Evolutionary conservation across 164 flowering plant species (phyloP), one percentile per base, ranked within the genome.

Genomic region (Magnolia changhungtana): DNA sequence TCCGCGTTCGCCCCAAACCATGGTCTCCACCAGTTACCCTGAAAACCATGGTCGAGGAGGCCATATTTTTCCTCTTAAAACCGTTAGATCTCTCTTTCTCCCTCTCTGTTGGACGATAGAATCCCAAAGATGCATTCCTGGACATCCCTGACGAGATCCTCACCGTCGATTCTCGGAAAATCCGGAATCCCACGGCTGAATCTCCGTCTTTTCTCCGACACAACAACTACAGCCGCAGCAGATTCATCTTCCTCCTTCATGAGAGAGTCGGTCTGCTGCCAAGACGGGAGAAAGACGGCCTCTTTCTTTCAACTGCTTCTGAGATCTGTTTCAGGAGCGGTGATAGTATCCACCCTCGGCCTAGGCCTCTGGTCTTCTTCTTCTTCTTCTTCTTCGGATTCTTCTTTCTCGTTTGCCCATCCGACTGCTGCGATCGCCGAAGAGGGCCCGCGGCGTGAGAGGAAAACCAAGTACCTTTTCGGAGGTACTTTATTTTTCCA

Each of bases 331-430:
- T 82, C 85, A 1, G 81, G 84, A 24, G 37, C 76, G 51, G 72
- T 80, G 27, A 72, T 69, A 24, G 89, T 78, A n/a, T 84, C 86
- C 11, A 76, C 82, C 59, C 71, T 84, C 27, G 84, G 84, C 16
- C 72, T 80, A 16, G 69, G 72, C 73, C 74, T 73, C 64, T 81
- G 74, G 81, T 29, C 77, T 1, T 66, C 81, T 51, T 67, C 78
- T 52, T 66, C 81, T 51, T 67, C 78, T 52, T 2, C 74, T 29
- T 37, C 29, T 27, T 2, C 45, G 20, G 45, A 50, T 27, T 27
- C 69, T 64, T 64, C 71, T 3, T 19, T 50, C 45, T 49, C 65
- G 13, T 67, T 5, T 21, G 72, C 63, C 18, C 73, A 79, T 73
- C 19, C 10, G 52, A 13, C 67, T 5, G 31, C 59, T 7, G 50